Base-by-base conservation (phyloP, 2,329 filamentous ascomycete genomes). In the Fusarium circinatum region DNA sequence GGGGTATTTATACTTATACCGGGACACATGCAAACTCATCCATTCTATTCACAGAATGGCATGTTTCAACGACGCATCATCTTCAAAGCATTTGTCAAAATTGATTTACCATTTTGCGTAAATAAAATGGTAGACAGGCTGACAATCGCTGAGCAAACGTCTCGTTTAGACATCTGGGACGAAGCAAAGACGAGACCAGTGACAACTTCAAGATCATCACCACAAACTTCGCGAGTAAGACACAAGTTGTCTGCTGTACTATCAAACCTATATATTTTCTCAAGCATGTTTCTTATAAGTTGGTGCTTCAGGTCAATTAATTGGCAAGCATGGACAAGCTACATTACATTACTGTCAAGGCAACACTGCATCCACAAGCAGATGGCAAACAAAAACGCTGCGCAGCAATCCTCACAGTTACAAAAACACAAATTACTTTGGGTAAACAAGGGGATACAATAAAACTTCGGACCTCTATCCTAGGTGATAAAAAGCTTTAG, bases 331-430 rank as follows among this genome's bases (percentile, higher is more conserved):
- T 39, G 34, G 10, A 11, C 51, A 41, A 55, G 51, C 51, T 41
- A 15, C 34, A 28, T 28, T 41, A 15, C 34, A 28, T 28, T 39
- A 2, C 18, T 22, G 14, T 9, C 5, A 8, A 18, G 24, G 20
- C 24, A 41, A 18, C 24, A 30, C 24, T 13, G 10, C 34, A 41
- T n/a, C 11, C 34, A 38, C 49, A 54, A 54, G 34, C 15, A 14
- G 18, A 8, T 5, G 14, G 2, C 24, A 41, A 51, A n/a, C 24
- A 6, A 39, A 18, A 18, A 4, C 20, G 15, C 24, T 41, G 1
- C 3, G 5, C 2, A 3, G 6, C 20, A 55, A n/a, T 17, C 34
- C 15, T n/a, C 10, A 2, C 3, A 2, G 1, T 18, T 30, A 1
- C 6, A 1, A 6, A 34, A n/a, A 6, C 18, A 26, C 6, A 15